Evolutionary conservation across 1,284 basidiomycete genomes (phyloP), one percentile per base, ranked within the genome.

Genomic region (Cystobasidium sp.): DNA sequence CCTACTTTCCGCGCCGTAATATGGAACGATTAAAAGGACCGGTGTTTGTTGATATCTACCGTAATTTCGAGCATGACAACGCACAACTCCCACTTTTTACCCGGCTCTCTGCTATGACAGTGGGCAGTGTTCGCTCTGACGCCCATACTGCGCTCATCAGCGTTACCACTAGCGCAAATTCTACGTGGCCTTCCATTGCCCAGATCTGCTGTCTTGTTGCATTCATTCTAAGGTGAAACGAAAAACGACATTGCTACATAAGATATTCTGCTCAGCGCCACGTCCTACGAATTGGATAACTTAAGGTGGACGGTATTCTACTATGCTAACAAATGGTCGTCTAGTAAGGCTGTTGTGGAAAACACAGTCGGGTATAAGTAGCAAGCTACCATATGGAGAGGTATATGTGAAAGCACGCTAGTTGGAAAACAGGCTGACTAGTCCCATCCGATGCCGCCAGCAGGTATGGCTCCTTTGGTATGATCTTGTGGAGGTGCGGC

Each of bases 171-270:
- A n/a, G n/a, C n/a, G n/a, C n/a, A n/a, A n/a, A n/a, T n/a, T n/a
- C n/a, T n/a, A n/a, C n/a, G n/a, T n/a, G n/a, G n/a, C n/a, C n/a
- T n/a, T n/a, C n/a, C n/a, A n/a, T n/a, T n/a, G n/a, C n/a, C n/a
- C n/a, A n/a, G n/a, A n/a, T n/a, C n/a, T n/a, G n/a, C n/a, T 49
- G n/a, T 49, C 46, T 49, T 1, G 3, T 14, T 14, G n/a, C n/a
- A 14, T 12, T n/a, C n/a, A 14, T 12, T n/a, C 46, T 49, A 49
- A 12, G 12, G 12, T n/a, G 14, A 49, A 49, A 59, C 37, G 20
- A 43, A 43, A 59, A 59, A 59, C 2, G 56, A 59, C 56, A 41
- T 59, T 59, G 56, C 56, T 59, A 59, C 56, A 59, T 59, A 12
- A 16, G 14, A 56, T 14, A 14, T 9, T 41, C 56, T 59, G 31